Evolutionary conservation across 2,329 filamentous ascomycete species (phyloP), one percentile per base, ranked within the genome.

Genomic region (Fusarium sp.): DNA sequence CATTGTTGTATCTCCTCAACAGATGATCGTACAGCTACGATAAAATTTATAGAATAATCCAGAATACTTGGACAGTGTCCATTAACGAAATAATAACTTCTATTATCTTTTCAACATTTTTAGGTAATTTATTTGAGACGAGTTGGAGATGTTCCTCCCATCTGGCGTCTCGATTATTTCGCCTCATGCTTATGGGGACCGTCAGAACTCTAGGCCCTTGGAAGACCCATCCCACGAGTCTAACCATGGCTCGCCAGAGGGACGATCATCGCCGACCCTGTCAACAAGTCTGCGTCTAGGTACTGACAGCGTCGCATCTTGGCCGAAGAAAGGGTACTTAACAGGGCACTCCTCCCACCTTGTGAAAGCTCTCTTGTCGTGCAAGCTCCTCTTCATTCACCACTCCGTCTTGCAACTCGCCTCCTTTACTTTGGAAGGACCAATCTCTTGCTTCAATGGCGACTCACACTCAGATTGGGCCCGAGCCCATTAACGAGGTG

Each of bases 191-290:
- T 18, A 31, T 52, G 18, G 47, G 8, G 47, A 31, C 47, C 6
- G 47, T 52, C 47, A 31, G 27, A 29, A 52, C 36, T 16, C 40
- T 57, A 25, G 38, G 20, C 36, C 52, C 25, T 29, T 22, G 10
- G 13, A 36, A 65, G 62, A 70, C 36, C 59, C 66, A 33, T 57
- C 25, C 33, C 42, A 14, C 10, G 40, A 70, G 57, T 66, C 69
- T 66, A 66, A 57, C 14, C 56, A 69, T 56, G 56, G 35, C 33
- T 52, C 16, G 18, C 22, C n/a, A 45, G 35, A 56, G 36, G 38
- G 50, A 63, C 22, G 66, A 71, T 71, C 66, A 71, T 66, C 40
- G 18, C 69, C 22, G 22, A 59, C 68, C 31, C 57, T 38, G 57
- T 69, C 47, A 16, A 25, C 18, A 40, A 22, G 56, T 45, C 52